phyloP scores from a whole-genome alignment of 352 stramenopile species.

The Pythium periplocum region DNA sequence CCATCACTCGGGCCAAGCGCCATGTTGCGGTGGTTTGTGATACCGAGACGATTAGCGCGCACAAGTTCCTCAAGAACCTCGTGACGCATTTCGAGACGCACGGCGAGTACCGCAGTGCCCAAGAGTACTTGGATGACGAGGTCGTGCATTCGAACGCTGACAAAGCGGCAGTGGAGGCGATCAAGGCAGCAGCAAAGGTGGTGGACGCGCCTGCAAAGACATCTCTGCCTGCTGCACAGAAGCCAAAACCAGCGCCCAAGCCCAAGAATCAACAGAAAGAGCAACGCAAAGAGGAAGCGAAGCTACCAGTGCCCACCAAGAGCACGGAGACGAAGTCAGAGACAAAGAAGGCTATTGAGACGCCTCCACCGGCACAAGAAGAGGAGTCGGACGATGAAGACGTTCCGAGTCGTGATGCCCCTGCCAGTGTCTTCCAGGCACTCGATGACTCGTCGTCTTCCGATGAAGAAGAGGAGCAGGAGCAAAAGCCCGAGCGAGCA shows the following conservation, averaged over 20 bases:
- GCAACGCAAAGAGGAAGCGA: conserved; percentile 1
- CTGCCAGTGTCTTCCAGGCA: too few relatives aligned
- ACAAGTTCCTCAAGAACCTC: conserved; percentile 89
- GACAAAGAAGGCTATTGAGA: background rate
- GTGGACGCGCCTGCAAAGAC: too few relatives aligned
- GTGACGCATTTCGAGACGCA: conserved; percentile 90
- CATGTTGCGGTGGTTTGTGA: conserved; percentile 95
- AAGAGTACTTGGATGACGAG: conserved; percentile 75
- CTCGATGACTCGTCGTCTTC: conserved; percentile 10
- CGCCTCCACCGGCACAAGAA: background rate
- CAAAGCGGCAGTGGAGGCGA: conserved; percentile 2
- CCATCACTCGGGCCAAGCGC: conserved; percentile 94
- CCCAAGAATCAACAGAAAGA: background rate
- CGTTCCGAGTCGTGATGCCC: background rate
- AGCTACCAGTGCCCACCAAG: background rate
- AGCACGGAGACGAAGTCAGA: background rate
- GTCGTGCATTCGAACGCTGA: conserved; percentile 27
- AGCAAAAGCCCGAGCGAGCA: background rate
- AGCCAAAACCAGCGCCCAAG: too few relatives aligned
- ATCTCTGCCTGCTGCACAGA: too few relatives aligned
- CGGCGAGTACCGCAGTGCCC: conserved; percentile 87
- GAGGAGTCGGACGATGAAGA: conserved; percentile 8
- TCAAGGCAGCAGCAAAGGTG: conserved; percentile 2
- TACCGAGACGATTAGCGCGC: conserved; percentile 88
- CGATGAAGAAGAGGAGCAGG: conserved; percentile 19